phyloP scores from a whole-genome alignment of 805 yeast genomes.

The Jamesozyma piceae region DNA sequence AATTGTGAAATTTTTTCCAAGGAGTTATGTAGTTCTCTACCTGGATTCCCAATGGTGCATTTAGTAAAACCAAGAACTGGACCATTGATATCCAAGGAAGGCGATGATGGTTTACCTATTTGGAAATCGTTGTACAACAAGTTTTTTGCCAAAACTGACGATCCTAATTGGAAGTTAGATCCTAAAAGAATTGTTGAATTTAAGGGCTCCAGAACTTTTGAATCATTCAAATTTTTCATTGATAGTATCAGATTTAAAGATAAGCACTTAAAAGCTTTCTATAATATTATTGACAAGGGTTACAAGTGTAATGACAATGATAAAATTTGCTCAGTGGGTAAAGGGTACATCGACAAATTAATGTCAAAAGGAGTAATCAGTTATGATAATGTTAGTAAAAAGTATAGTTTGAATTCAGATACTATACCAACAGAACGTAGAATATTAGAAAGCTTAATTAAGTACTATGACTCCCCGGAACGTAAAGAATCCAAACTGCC shows the following conservation, averaged over 20 bases:
- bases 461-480: constrained; percentile 9
- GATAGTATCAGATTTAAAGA: constrained; percentile 26
- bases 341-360: constrained; percentile 6
- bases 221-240: constrained; percentile 42
- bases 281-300: constrained; percentile 31
- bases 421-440: constrained; percentile 26
- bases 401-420: constrained; percentile 30
- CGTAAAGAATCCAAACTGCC: neutral
- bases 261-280: constrained; percentile 6
- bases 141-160: constrained; percentile 2
- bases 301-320: constrained; percentile 7
- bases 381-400: neutral
- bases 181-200: constrained; percentile 43
- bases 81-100: neutral
- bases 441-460: constrained; percentile 20
- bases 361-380: constrained; percentile 3
- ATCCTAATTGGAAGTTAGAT: constrained; percentile 18
- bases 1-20: constrained; percentile 29
- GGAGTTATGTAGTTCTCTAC: constrained; percentile 23
- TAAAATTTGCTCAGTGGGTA: constrained; percentile 12
- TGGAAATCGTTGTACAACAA: constrained; percentile 7
- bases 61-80: constrained; percentile 39
- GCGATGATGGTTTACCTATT: constrained; percentile 5
- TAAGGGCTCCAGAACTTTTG: constrained; percentile 42
- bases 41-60: constrained; percentile 59